These are phyloP conservation scores for Cyclotella kingstonii DNA, from an alignment of 108 stramenopile genomes.

Conservation along the genomic window DNA sequence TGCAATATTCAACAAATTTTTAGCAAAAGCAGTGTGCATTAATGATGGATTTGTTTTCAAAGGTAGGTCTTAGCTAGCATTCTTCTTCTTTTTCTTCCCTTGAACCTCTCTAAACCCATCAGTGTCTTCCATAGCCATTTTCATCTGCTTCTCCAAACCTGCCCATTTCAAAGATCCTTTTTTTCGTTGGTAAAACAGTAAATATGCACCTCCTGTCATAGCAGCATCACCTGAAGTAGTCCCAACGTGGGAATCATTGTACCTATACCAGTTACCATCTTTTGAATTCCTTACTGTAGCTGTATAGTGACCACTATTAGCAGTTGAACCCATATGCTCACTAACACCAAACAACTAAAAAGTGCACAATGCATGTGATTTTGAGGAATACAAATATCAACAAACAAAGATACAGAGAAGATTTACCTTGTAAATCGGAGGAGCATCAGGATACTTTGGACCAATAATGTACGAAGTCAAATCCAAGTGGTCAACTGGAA, in stretches of 20 bases:
- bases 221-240: constrained; percentile 70
- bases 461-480: constrained; percentile 66
- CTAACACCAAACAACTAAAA: constrained; percentile 69
- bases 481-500: constrained; percentile 74
- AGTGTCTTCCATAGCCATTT: constrained; percentile 2
- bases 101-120: constrained; percentile 37
- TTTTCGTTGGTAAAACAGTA: constrained; percentile 74
- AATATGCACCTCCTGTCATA: constrained; percentile 77
- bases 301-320: constrained; percentile 85
- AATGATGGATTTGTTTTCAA: too few species aligned
- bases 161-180: constrained; percentile 68
- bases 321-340: constrained; percentile 75
- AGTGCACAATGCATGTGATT: not conserved
- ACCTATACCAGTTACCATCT: constrained; percentile 78
- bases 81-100: constrained; percentile 28
- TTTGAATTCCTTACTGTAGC: constrained; percentile 82
- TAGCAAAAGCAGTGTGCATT: too few species aligned
- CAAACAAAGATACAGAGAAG: not conserved
- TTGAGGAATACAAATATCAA: not conserved
- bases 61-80: not conserved
- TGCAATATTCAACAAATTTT: too few species aligned
- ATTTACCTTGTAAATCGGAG: constrained; percentile 75
- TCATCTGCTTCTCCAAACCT: constrained; percentile 75
- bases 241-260: constrained; percentile 79
- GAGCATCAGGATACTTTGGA: constrained; percentile 65